These are phyloP conservation scores for Septoria petroselini DNA, from an alignment of 2,329 filamentous ascomycete genomes.

Conservation along the genomic window DNA sequence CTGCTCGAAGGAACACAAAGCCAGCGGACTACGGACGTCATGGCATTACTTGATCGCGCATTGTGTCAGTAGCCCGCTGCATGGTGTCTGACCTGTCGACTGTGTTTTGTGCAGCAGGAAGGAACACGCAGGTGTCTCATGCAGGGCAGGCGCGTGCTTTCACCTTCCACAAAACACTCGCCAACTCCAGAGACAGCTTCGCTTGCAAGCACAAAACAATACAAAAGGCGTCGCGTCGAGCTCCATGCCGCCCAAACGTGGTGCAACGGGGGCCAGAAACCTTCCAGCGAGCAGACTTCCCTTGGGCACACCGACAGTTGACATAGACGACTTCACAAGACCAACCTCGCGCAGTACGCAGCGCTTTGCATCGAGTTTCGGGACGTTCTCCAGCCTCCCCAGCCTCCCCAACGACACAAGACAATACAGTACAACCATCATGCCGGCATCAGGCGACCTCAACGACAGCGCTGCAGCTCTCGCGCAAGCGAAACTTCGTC, in stretches of 20 bases:
- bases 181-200: too few relatives aligned
- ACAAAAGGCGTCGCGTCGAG: too few relatives aligned
- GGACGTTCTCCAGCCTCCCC: background rate
- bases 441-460: slow-evolving; percentile 6
- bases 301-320: slow-evolving; percentile 28
- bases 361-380: slow-evolving; percentile 9
- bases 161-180: too few relatives aligned
- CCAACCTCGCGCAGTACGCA: slow-evolving; percentile 5
- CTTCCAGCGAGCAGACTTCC: slow-evolving; percentile 31
- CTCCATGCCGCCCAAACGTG: slow-evolving; percentile 11
- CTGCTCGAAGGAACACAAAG: too few relatives aligned
- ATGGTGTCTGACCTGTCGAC: too few relatives aligned
- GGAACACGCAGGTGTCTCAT: too few relatives aligned
- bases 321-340: slow-evolving; percentile 6
- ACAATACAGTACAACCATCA: background rate
- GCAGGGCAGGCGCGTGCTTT: too few relatives aligned
- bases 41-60: too few relatives aligned
- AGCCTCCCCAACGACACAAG: background rate
- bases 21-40: too few relatives aligned
- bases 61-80: too few relatives aligned
- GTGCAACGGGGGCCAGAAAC: slow-evolving; percentile 8
- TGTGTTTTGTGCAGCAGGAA: too few relatives aligned
- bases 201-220: too few relatives aligned
- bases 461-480: slow-evolving; percentile 19
- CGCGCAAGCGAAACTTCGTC: slow-evolving; percentile 35